Conservation (phyloP, 257 asterid species). For the Salvia hispanica region DNA sequence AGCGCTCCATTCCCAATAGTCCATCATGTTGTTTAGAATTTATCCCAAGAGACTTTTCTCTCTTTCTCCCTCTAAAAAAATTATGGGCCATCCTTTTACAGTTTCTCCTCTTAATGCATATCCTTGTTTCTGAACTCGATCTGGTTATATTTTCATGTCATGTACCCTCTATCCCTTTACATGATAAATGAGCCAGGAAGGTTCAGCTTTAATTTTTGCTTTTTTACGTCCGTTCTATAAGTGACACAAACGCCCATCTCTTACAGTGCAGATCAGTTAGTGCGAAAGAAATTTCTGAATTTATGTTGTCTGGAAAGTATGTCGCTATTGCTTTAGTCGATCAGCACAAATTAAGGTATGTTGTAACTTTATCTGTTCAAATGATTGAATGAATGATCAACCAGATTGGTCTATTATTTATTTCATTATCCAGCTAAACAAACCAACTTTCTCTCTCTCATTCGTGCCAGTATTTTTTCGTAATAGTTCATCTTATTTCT, state of each 20-base stretch:
- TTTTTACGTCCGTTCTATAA: background rate
- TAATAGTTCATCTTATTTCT: slow-evolving; percentile 6
- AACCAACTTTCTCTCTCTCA: background rate
- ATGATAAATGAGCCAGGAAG: slow-evolving; percentile 18
- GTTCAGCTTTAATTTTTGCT: background rate
- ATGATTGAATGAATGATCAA: slow-evolving; percentile 6
- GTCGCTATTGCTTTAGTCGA: slow-evolving; percentile 85
- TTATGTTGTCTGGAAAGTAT: slow-evolving; percentile 71
- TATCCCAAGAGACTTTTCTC: slow-evolving; percentile 5
- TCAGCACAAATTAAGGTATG: slow-evolving; percentile 76
- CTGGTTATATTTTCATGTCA: slow-evolving; percentile 17
- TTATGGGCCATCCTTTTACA: background rate
- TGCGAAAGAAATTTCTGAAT: slow-evolving; percentile 58
- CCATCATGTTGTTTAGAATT: background rate
- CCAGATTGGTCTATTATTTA: background rate
- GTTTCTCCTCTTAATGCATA: slow-evolving; percentile 12
- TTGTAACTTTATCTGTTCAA: background rate
- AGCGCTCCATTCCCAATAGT: background rate
- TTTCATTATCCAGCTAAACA: background rate
- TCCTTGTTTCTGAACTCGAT: slow-evolving; percentile 17
- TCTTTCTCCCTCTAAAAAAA: too few species aligned
- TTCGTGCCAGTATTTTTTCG: background rate
- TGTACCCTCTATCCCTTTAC: background rate
- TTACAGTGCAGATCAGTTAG: slow-evolving; percentile 91
- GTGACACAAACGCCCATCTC: slow-evolving; percentile 38